A percentile compares a stretch with the other conserved stretches of the same genome.
phyloP scores from a whole-genome alignment of 768 basidiomycete species.

The Trametes elegans region DNA sequence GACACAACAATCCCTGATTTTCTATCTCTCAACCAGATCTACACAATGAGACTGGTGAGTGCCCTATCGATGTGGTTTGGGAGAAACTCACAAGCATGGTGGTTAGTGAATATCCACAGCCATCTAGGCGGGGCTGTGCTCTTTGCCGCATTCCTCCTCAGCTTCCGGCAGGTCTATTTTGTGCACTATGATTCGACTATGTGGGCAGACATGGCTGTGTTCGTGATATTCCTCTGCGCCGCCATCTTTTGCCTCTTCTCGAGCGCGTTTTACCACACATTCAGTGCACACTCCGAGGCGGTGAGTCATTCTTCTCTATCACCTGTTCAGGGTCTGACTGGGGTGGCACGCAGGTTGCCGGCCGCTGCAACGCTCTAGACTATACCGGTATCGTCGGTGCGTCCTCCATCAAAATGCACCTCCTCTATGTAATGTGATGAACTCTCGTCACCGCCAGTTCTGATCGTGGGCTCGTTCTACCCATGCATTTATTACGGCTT shows the following conservation, averaged over 20 bases:
- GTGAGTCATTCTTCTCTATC: conserved; percentile 38
- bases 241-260: conserved; percentile 72
- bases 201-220: conserved; percentile 58
- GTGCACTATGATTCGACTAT: conserved; percentile 50
- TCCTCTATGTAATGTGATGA: neutral
- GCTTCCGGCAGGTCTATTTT: conserved; percentile 52
- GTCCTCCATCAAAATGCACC: conserved; percentile 12
- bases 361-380: conserved; percentile 63
- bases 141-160: conserved; percentile 54
- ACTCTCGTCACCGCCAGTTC: conserved; percentile 33
- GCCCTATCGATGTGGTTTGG: conserved; percentile 4
- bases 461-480: conserved; percentile 77
- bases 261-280: conserved; percentile 73
- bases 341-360: conserved; percentile 45
- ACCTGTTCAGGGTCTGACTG: neutral
- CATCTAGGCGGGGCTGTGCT: conserved; percentile 71
- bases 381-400: conserved; percentile 77
- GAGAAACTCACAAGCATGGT: conserved; percentile 15
- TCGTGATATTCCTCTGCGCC: conserved; percentile 64
- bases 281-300: conserved; percentile 67
- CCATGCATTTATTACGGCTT: conserved; percentile 79
- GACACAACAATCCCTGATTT: neutral
- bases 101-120: conserved; percentile 79
- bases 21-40: conserved; percentile 44
- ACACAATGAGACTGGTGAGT: conserved; percentile 74